Percentiles rank a stretch among this genome's conserved stretches.
Conservation (phyloP, 306 rosid genomes). For the Hippophae tibetana region DNA sequence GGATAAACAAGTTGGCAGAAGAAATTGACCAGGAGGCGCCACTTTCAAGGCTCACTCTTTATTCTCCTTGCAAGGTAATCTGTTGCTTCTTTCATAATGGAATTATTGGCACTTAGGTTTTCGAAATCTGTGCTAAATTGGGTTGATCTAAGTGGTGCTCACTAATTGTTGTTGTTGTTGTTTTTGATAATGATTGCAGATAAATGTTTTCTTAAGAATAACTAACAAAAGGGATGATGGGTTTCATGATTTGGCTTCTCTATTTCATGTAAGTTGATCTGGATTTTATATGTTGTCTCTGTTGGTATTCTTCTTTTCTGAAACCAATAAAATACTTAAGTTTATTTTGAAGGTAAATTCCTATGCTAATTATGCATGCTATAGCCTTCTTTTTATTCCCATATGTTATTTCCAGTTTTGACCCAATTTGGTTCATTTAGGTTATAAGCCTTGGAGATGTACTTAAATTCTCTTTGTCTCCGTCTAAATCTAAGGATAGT, state of each 20-base stretch:
- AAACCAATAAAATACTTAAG: not conserved
- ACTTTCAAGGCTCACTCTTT: conserved; percentile 78
- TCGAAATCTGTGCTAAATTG: conserved; percentile 8
- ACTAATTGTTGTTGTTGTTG: conserved; percentile 3
- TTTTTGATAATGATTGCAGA: conserved; percentile 6
- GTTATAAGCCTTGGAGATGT: conserved; percentile 90
- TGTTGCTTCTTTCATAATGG: conserved; percentile 5
- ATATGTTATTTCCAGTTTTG: not conserved
- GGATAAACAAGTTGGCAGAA: conserved; percentile 76
- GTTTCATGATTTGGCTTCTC: conserved; percentile 94
- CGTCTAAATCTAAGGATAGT: conserved; percentile 59
- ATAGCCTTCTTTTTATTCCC: not conserved
- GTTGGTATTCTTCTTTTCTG: not conserved
- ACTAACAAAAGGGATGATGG: conserved; percentile 92
- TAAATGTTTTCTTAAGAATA: conserved; percentile 84
- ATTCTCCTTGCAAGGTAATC: conserved; percentile 95
- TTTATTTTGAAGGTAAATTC: not conserved
- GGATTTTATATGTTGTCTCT: conserved; percentile 10
- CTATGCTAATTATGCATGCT: not conserved
- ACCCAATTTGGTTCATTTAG: conserved; percentile 26
- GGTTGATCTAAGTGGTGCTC: conserved; percentile 23
- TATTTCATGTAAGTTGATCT: conserved; percentile 69
- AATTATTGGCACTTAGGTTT: conserved; percentile 11
- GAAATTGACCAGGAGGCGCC: conserved; percentile 57
- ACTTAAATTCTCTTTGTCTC: conserved; percentile 83